Evolutionary conservation across 2,329 filamentous ascomycete species (phyloP).

Genomic region (Pseudogymnoascus sp.): DNA sequence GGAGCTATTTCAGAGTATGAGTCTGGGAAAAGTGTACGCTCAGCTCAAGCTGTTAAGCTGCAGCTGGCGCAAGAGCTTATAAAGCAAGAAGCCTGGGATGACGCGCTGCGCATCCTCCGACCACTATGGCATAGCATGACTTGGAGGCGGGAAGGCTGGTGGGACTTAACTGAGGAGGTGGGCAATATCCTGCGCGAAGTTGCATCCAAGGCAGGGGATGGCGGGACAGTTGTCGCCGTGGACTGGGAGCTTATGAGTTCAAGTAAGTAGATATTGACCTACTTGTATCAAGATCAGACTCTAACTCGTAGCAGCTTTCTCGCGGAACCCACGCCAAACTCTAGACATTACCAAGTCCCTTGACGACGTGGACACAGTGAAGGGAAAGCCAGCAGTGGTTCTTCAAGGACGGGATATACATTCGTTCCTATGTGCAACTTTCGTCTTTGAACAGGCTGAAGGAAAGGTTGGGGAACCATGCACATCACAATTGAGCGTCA

Average conservation of each 20-base stretch:
- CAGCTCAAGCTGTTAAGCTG: slow-evolving; percentile 26
- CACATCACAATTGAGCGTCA: slow-evolving; percentile 49
- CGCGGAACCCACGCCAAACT: slow-evolving; percentile 46
- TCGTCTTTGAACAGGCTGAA: slow-evolving; percentile 50
- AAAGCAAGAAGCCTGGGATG: slow-evolving; percentile 42
- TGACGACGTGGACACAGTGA: slow-evolving; percentile 36
- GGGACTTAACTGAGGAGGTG: slow-evolving; percentile 50
- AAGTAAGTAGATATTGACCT: slow-evolving; percentile 35
- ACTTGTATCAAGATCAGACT: neutral
- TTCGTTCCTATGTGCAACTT: slow-evolving; percentile 48
- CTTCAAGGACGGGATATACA: slow-evolving; percentile 43
- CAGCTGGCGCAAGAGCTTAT: slow-evolving; percentile 50
- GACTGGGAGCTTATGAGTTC: slow-evolving; percentile 58
- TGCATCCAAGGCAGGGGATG: slow-evolving; percentile 43
- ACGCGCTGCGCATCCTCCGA: slow-evolving; percentile 44
- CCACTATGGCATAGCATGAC: slow-evolving; percentile 50
- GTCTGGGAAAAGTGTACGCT: neutral
- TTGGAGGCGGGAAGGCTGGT: slow-evolving; percentile 53
- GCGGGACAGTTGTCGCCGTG: slow-evolving; percentile 49
- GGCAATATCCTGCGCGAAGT: slow-evolving; percentile 53
- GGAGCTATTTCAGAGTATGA: slow-evolving; percentile 3
- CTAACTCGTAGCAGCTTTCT: slow-evolving; percentile 39
- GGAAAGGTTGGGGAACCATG: slow-evolving; percentile 54
- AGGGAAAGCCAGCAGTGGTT: slow-evolving; percentile 41
- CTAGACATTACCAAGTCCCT: slow-evolving; percentile 54